These are phyloP conservation scores for Kuraishia piskuri DNA, from an alignment of 805 yeast genomes.

Conservation along the genomic window DNA sequence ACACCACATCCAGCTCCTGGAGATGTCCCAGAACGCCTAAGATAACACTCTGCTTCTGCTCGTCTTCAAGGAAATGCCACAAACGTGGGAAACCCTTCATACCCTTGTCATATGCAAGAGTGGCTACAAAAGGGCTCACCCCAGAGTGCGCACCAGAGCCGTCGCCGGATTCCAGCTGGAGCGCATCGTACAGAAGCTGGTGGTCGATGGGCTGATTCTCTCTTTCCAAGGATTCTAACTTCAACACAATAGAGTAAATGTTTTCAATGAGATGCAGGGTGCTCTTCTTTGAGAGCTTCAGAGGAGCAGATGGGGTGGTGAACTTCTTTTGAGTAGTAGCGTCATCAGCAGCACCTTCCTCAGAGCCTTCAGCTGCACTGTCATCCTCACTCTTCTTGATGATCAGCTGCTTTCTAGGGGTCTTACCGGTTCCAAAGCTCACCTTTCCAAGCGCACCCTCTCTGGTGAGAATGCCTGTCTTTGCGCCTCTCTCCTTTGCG, in stretches of 20 bases:
- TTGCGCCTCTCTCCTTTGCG: conserved; percentile 75
- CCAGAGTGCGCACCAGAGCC: conserved; percentile 40
- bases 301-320: conserved; percentile 18
- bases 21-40: conserved; percentile 74
- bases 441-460: conserved; percentile 91
- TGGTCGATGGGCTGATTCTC: conserved; percentile 39
- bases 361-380: conserved; percentile 12
- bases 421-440: conserved; percentile 67
- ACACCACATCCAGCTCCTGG: conserved; percentile 69
- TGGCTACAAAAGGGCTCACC: conserved; percentile 74
- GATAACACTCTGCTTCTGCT: conserved; percentile 68
- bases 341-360: conserved; percentile 13
- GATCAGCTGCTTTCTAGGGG: conserved; percentile 82
- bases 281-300: conserved; percentile 36
- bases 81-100: conserved; percentile 83
- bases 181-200: conserved; percentile 62
- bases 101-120: conserved; percentile 78
- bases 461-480: conserved; percentile 47
- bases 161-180: conserved; percentile 61
- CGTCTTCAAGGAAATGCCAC: conserved; percentile 70
- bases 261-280: conserved; percentile 67
- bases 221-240: conserved; percentile 69
- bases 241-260: conserved; percentile 68
- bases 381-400: conserved; percentile 34
- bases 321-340: conserved; percentile 8